Evolutionary conservation across 2,329 filamentous ascomycete species (phyloP).

Genomic region (Tolypocladium amazonense): DNA sequence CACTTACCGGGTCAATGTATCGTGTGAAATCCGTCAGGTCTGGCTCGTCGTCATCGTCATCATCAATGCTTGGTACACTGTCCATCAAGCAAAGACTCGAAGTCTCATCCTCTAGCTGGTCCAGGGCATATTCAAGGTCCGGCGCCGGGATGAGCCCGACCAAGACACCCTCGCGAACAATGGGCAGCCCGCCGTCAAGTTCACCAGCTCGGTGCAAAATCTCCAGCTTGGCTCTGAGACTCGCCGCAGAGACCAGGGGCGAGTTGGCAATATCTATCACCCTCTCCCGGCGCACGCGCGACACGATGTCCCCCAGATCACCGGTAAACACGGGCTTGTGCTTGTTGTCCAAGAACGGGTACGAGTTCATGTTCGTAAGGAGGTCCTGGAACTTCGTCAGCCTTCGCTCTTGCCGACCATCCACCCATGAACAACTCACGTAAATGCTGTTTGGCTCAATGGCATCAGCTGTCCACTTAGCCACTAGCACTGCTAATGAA

Average conservation of each 20-base stretch:
- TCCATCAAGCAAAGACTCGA: constrained; percentile 75
- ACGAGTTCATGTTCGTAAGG: constrained; percentile 92
- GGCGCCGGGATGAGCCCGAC: constrained; percentile 89
- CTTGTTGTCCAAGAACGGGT: constrained; percentile 96
- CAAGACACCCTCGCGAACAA: constrained; percentile 66
- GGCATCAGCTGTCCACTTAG: constrained; percentile 98
- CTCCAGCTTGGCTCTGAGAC: constrained; percentile 72
- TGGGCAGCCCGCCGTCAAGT: constrained; percentile 82
- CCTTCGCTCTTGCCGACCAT: not conserved
- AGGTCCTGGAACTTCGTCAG: constrained; percentile 50
- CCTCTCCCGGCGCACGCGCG: constrained; percentile 61
- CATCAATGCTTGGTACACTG: constrained; percentile 49
- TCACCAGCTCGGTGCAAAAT: constrained; percentile 76
- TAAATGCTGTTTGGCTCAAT: constrained; percentile 93
- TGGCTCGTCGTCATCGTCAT: constrained; percentile 46
- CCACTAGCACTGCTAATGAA: constrained; percentile 79
- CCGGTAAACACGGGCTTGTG: constrained; percentile 84
- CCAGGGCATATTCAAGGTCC: constrained; percentile 85
- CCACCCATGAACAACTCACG: constrained; percentile 32
- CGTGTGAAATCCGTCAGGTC: constrained; percentile 79
- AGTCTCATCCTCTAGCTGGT: constrained; percentile 68
- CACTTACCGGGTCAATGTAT: constrained; percentile 74
- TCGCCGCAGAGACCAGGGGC: constrained; percentile 64
- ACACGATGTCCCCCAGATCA: constrained; percentile 77
- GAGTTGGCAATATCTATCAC: constrained; percentile 84